These are phyloP conservation scores for Lunularia cruciata DNA, from an alignment of 225 moss, liverwort and hornwort genomes.

Conservation along the genomic window DNA sequence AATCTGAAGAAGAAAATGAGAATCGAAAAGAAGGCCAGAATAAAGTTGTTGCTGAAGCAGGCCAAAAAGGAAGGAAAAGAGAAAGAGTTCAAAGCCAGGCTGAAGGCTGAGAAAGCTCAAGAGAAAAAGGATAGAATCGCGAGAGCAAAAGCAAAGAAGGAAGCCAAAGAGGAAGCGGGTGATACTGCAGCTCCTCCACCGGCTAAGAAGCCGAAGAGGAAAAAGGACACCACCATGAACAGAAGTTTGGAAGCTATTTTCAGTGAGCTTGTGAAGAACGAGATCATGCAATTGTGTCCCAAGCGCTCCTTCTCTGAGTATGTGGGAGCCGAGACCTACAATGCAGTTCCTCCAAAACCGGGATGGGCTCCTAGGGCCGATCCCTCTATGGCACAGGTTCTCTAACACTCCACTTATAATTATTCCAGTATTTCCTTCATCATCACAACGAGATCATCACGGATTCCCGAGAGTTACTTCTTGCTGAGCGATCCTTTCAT, in stretches of 20 bases:
- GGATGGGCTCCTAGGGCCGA: conserved; percentile 45
- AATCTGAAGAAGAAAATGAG: conserved; percentile 77
- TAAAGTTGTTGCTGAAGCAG: conserved; percentile 60
- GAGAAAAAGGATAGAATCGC: conserved; percentile 69
- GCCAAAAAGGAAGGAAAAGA: conserved; percentile 87
- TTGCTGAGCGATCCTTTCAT: neutral
- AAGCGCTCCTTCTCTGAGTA: conserved; percentile 80
- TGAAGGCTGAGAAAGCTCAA: conserved; percentile 76
- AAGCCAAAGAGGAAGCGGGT: conserved; percentile 52
- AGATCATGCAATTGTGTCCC: conserved; percentile 68
- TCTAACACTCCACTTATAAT: neutral
- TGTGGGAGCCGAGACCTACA: conserved; percentile 38
- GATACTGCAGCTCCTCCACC: conserved; percentile 24
- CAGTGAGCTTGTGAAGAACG: conserved; percentile 62
- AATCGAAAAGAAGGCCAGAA: conserved; percentile 63
- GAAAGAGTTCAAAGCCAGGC: conserved; percentile 79
- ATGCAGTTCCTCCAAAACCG: conserved; percentile 30
- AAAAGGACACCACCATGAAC: conserved; percentile 62
- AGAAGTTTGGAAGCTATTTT: conserved; percentile 61
- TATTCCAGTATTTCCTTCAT: no score
- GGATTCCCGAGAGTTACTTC: no score
- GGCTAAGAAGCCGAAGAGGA: conserved; percentile 55
- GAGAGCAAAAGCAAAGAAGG: conserved; percentile 61
- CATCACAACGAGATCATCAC: neutral
- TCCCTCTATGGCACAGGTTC: conserved; percentile 80